A percentile compares a stretch with the other conserved stretches of the same genome.
Conservation (phyloP, 768 basidiomycete species). For the Mycena floridula region DNA sequence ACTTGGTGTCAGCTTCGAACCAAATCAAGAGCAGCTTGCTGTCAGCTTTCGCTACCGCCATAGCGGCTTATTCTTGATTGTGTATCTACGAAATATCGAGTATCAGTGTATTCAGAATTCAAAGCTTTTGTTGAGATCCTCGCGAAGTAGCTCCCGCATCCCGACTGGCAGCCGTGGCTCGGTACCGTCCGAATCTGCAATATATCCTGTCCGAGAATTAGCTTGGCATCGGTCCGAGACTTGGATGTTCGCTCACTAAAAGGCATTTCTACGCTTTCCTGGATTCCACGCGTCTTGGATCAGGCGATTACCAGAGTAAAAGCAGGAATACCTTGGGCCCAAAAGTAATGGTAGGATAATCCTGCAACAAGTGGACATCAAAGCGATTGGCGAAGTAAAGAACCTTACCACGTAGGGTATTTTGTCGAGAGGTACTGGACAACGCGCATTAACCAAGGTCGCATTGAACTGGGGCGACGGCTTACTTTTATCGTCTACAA, state of each 20-base stretch:
- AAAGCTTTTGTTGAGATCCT: slow-evolving; percentile 84
- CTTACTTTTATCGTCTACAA: slow-evolving; percentile 65
- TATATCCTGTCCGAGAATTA: slow-evolving; percentile 34
- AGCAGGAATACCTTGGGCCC: slow-evolving; percentile 40
- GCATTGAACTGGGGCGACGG: background rate
- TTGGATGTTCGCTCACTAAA: slow-evolving; percentile 61
- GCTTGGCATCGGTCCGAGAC: no score
- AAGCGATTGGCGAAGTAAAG: background rate
- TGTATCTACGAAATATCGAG: no score
- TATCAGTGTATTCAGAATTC: slow-evolving; percentile 47
- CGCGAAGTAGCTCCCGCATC: slow-evolving; percentile 80
- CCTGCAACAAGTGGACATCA: slow-evolving; percentile 34
- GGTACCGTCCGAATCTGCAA: slow-evolving; percentile 34
- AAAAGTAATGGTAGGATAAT: slow-evolving; percentile 87
- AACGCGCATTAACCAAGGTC: background rate
- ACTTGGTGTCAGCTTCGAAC: slow-evolving; percentile 12
- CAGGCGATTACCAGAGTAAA: background rate
- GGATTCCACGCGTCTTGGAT: background rate
- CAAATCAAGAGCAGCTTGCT: slow-evolving; percentile 12
- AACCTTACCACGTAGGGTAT: slow-evolving; percentile 67
- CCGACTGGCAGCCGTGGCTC: slow-evolving; percentile 82
- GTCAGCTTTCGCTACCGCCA: slow-evolving; percentile 20
- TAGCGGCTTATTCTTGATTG: slow-evolving; percentile 16
- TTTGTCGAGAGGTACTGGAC: slow-evolving; percentile 51
- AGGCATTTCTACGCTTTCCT: slow-evolving; percentile 96